Conservation (phyloP, 805 yeast species). For the Priceomyces melissophilus region DNA sequence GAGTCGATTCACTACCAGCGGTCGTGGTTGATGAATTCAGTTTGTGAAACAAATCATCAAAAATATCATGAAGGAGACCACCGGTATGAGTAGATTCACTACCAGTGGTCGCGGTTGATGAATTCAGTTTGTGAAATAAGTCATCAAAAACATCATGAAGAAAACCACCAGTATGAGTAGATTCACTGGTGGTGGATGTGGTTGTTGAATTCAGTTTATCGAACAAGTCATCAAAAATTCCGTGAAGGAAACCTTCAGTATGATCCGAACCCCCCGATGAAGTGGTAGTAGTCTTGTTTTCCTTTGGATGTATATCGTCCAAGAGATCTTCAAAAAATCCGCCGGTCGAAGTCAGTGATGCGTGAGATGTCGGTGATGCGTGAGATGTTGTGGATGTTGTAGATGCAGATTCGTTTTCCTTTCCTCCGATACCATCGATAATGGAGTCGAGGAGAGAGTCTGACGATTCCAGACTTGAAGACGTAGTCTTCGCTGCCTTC, state of each 20-base stretch:
- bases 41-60: slow-evolving; percentile 7
- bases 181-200: slow-evolving; percentile 1
- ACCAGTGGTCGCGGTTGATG: slow-evolving; percentile 8
- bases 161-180: slow-evolving; percentile 1
- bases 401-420: no score
- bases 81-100: slow-evolving; percentile 9
- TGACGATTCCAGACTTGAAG: no score
- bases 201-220: slow-evolving; percentile 1
- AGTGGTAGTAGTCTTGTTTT: slow-evolving; percentile 3
- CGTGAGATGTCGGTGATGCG: no score
- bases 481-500: no score
- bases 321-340: slow-evolving; percentile 6
- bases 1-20: slow-evolving; percentile 2
- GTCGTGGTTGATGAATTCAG: slow-evolving; percentile 3
- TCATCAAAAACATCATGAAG: slow-evolving; percentile 11
- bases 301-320: slow-evolving; percentile 1
- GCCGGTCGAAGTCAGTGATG: slow-evolving; percentile 7
- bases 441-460: background rate
- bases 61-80: slow-evolving; percentile 8
- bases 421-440: background rate
- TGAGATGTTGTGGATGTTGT: no score
- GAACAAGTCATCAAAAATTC: slow-evolving; percentile 2
- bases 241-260: slow-evolving; percentile 8
- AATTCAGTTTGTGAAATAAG: slow-evolving; percentile 7
- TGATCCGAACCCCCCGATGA: slow-evolving; percentile 4